Percentiles rank a stretch among this genome's conserved stretches.
These are phyloP conservation scores for Fusarium newnesense DNA, from an alignment of 2,329 filamentous ascomycete species.

Conservation along the genomic window DNA sequence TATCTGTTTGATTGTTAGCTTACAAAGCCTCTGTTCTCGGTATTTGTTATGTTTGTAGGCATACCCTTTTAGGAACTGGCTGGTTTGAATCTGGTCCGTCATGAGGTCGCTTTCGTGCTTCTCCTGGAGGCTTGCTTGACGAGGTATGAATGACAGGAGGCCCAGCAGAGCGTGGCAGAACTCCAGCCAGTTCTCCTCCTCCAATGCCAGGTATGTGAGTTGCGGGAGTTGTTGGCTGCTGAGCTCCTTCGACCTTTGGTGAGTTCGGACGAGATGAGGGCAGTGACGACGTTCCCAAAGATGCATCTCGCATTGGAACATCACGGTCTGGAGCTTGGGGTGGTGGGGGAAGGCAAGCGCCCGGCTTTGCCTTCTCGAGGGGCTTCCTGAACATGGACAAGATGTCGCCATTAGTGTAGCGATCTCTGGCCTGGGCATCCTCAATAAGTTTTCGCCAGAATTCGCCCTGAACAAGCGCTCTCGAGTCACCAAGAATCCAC, in stretches of 20 bases:
- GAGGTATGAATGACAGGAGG: constrained; percentile 56
- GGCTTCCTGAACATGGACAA: constrained; percentile 60
- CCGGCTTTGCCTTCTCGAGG: constrained; percentile 50
- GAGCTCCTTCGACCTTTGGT: constrained; percentile 1
- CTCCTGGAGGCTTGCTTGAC: constrained; percentile 26
- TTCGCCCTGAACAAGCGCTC: constrained; percentile 84
- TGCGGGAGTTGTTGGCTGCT: constrained; percentile 2
- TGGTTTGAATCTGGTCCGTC: constrained; percentile 50
- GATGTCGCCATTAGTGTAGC: constrained; percentile 78
- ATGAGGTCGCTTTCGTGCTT: constrained; percentile 56
- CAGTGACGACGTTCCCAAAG: constrained; percentile 10
- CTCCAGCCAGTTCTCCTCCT: constrained; percentile 17
- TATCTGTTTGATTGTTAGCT: constrained; percentile 45
- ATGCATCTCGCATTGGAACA: constrained; percentile 34
- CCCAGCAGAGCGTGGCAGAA: constrained; percentile 43
- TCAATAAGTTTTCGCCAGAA: constrained; percentile 91
- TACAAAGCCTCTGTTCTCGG: neutral
- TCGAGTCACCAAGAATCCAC: constrained; percentile 94
- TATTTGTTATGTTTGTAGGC: constrained; percentile 36
- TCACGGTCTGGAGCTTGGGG: constrained; percentile 25
- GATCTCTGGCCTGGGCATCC: constrained; percentile 78
- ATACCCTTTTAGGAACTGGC: constrained; percentile 55
- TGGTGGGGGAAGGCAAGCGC: constrained; percentile 31
- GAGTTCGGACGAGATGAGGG: constrained; percentile 29
- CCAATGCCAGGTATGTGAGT: constrained; percentile 34